Evolutionary conservation across 768 basidiomycete species (phyloP), one percentile per base, ranked within the genome.

Genomic region (Pulveroboletus sp.): DNA sequence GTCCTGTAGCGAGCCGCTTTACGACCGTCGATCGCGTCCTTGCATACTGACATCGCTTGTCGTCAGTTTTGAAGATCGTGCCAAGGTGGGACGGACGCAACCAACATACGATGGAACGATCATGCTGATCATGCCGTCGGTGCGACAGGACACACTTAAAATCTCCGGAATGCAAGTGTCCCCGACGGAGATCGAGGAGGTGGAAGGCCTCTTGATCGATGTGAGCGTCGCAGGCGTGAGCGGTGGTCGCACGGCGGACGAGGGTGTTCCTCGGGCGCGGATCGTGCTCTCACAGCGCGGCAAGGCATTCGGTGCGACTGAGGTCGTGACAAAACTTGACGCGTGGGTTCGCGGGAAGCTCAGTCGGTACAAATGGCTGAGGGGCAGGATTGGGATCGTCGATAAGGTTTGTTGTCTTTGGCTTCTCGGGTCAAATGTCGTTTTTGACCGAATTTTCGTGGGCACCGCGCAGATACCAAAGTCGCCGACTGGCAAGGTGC

Each of bases 151-250:
- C 60, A 89, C 81, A 0, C 73, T 92, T 19, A 92, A 92, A 62
- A 76, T 92, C 3, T 88, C 86, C 0, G 89, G 89, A 4, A 73
- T 72, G 42, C 89, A 91, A 65, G 89, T 91, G 0, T 88, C 89
- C 0, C 89, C 89, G 1, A 76, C 78, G 16, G 89, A 92, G 61
- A 84, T 91, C 44, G 89, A 91, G 62, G 73, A 80, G 23, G 76
- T 75, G 20, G 68, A 75, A 8, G 70, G 70, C 16, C 73, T 89
- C 40, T 77, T 90, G 50, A 66, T 62, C 9, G 89, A 91, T 53
- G 85, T 73, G 14, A 74, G 76, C 2, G 89, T 91, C 16, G 86
- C 84, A 0, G 89, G 89, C 13, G 85, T 92, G 2, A 76, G 73
- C 17, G 86, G 86, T 23, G 85, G 82, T 0, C 81, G 83, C 4